Evolutionary conservation across 176 grass and related monocot species (phyloP), one percentile per base, ranked within the genome.

Genomic region (Pontederia paniculata): DNA sequence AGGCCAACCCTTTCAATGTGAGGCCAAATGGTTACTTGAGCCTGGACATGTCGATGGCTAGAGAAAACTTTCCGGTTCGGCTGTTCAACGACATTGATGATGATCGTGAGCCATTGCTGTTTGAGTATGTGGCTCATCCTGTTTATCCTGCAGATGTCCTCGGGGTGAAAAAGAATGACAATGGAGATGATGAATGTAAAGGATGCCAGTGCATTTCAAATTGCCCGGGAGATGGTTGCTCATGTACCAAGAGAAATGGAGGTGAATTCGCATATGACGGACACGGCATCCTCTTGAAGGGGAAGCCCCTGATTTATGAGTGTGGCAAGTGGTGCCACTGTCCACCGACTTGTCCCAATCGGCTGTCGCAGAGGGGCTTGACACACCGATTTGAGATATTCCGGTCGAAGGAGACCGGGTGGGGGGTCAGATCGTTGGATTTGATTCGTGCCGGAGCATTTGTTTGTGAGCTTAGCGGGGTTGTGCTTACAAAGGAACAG

Each of bases 351-450:
- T 97, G 91, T 8, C 52, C 53, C 11, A 89, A 97, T 70, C 63
- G 86, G 3, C 57, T 72, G 23, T 81, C 78, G 1, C 91, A 97
- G 83, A 88, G 48, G 46, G 86, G 86, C 17, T 76, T 97, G 52
- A 97, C 79, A 61, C 54, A 86, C 65, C 71, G 54, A 19, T 41
- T 97, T 21, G 82, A 97, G 79, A 77, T 97, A 50, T 89, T 97
- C 48, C 70, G 91, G 19, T 96, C 91, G 6, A 65, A 17, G 23
- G 82, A 86, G 63, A 97, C 86, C 13, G 67, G 78, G 21, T 97
- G 91, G 91, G 86, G 82, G 17, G 91, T 90, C 8, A 76, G 91
- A 66, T 75, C 82, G 0, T 58, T 97, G 21, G 91, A 97, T 54
- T 45, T 90, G 22, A 97, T 90, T 66, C 86, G 75, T 22, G 76